These are phyloP conservation scores for Candida ovalis DNA, from an alignment of 805 yeast species.

Conservation along the genomic window DNA sequence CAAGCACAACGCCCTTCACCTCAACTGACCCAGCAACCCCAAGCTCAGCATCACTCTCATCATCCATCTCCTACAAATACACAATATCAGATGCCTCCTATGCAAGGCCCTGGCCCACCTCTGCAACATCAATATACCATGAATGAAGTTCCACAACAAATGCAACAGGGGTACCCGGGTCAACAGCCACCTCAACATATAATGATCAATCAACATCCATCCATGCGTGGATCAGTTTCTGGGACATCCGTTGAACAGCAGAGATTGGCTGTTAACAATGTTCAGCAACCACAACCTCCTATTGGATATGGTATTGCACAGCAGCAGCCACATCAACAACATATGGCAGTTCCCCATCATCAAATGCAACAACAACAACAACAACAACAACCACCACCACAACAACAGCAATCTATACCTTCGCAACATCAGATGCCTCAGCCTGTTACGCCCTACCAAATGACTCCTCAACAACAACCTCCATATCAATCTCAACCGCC, in stretches of 20 bases:
- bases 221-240: not conserved
- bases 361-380: slow-evolving; percentile 1
- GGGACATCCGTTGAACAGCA: not conserved
- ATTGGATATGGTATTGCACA: not conserved
- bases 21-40: not conserved
- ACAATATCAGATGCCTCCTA: not conserved
- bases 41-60: not conserved
- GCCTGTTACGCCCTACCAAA: not conserved
- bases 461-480: not conserved
- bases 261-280: not conserved
- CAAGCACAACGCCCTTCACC: slow-evolving; percentile 1
- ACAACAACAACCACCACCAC: not conserved
- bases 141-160: not conserved
- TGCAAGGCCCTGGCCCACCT: not conserved
- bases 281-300: not conserved
- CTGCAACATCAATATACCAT: not conserved
- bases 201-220: not conserved
- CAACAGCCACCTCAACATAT: slow-evolving; percentile 1
- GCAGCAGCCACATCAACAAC: not conserved
- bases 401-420: not conserved
- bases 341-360: not conserved
- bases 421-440: no score
- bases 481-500: not conserved
- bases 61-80: not conserved
- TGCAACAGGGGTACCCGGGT: slow-evolving; percentile 1